Evolutionary conservation across 108 stramenopile species (phyloP).

Genomic region (Bacterosira constricta): DNA sequence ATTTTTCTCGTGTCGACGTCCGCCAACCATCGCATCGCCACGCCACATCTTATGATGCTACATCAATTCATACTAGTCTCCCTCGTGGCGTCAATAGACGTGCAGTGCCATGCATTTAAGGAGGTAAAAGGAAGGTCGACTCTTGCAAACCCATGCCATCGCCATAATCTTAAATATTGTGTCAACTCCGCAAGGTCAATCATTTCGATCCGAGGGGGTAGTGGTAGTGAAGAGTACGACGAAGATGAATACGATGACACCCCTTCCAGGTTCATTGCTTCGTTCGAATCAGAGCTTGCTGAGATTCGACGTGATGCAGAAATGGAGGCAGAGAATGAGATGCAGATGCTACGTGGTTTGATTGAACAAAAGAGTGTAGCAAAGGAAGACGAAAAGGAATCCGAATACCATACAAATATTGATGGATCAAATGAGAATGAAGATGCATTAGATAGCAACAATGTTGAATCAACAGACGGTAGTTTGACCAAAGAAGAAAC

Average conservation of each 20-base stretch:
- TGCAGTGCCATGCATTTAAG: slow-evolving; percentile 11
- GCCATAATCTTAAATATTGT: too few species aligned
- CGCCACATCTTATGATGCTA: background rate
- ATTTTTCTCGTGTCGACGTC: too few species aligned
- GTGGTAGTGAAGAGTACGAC: slow-evolving; percentile 7
- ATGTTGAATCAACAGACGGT: background rate
- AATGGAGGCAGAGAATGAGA: slow-evolving; percentile 46
- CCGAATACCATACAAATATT: background rate
- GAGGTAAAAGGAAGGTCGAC: background rate
- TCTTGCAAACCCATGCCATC: background rate
- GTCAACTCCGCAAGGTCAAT: too few species aligned
- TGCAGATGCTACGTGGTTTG: slow-evolving; percentile 28
- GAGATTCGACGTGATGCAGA: slow-evolving; percentile 45
- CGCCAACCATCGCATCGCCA: too few species aligned
- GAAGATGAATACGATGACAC: slow-evolving; percentile 10
- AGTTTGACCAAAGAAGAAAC: background rate
- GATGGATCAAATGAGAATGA: background rate
- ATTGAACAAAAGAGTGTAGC: background rate
- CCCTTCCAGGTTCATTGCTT: slow-evolving; percentile 27
- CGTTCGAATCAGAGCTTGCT: slow-evolving; percentile 49
- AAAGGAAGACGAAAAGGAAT: slow-evolving; percentile 9
- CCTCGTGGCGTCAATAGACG: background rate
- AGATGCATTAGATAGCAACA: background rate
- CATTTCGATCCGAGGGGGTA: slow-evolving; percentile 18
- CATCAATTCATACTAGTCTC: background rate